Base-by-base conservation (phyloP, 208 protist genomes). In the Angomonas deanei region DNA sequence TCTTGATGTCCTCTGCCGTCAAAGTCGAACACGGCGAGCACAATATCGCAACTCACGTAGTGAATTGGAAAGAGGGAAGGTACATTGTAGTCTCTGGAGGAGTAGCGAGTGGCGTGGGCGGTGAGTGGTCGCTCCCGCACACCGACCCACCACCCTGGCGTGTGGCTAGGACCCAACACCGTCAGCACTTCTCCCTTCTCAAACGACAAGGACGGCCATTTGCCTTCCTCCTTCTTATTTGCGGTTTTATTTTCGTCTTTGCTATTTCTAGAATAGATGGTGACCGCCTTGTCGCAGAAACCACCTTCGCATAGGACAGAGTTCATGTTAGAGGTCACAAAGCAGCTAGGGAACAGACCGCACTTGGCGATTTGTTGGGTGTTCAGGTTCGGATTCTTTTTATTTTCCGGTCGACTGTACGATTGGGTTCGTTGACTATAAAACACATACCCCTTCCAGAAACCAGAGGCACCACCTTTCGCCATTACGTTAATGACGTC, bases 401-500 rank as follows among this genome's bases (percentile, higher is more conserved):
- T n/a, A n/a, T n/a, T n/a, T n/a, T n/a, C n/a, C n/a, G n/a, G 42
- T 34, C 38, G 32, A 10, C 19, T 21, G n/a, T 34, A 23, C 8
- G 10, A n/a, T 46, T 34, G 27, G 15, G 31, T 13, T 3, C 8
- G 56, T 3, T 11, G 42, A 28, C 56, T 31, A 19, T 56, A 61
- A 5, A 63, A 70, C 8, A 91, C 78, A 59, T 84, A 86, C 23
- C 93, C 93, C 46, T 89, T 62, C 90, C 90, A 96, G 74, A 85
- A 96, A 2, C 93, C 93, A 21, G 80, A 86, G 30, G 79, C 74
- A 33, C 72, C 66, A 23, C 74, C 81, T 67, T 96, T 94, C 13
- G 69, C 74, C 1, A 78, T 88, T n/a, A 94, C 85, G 24, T 70
- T 70, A 53, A 96, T 90, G 21, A 96, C 69, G 50, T 92, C 93